A percentile compares a stretch with the other conserved stretches of the same genome.
Evolutionary conservation across 2,329 filamentous ascomycete genomes (phyloP).

Genomic region (Tolypocladium tundrense): DNA sequence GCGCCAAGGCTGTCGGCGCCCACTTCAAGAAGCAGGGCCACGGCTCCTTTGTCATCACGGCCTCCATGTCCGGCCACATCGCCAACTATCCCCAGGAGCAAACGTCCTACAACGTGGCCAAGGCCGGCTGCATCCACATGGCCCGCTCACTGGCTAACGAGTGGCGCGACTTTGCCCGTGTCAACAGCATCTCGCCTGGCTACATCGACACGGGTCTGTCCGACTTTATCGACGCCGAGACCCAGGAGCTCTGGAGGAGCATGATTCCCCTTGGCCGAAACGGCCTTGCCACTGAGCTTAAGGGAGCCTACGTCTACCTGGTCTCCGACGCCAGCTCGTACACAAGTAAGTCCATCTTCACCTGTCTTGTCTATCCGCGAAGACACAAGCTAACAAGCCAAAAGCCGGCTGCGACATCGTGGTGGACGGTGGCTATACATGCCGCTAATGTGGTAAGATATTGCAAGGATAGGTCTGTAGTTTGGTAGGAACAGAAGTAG

Average conservation of each 20-base stretch:
- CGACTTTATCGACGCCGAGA: constrained; percentile 53
- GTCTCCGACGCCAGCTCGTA: constrained; percentile 63
- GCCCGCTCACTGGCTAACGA: constrained; percentile 46
- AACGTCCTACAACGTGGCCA: constrained; percentile 56
- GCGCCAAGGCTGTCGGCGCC: constrained; percentile 51
- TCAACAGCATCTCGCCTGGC: constrained; percentile 56
- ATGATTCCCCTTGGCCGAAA: constrained; percentile 68
- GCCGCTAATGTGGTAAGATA: constrained; percentile 2
- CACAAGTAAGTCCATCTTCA: too few relatives aligned
- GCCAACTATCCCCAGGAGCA: constrained; percentile 62
- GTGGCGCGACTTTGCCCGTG: constrained; percentile 58
- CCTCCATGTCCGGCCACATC: constrained; percentile 61
- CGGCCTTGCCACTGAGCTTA: constrained; percentile 58
- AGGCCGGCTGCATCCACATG: constrained; percentile 42
- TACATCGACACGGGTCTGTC: constrained; percentile 61
- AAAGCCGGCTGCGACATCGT: constrained; percentile 40
- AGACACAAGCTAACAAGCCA: too few relatives aligned
- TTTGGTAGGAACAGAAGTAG: too few relatives aligned
- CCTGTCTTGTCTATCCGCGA: too few relatives aligned
- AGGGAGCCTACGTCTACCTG: constrained; percentile 70
- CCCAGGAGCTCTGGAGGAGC: constrained; percentile 60
- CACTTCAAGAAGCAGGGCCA: constrained; percentile 55
- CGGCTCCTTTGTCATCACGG: constrained; percentile 59
- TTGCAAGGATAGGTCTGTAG: too few relatives aligned
- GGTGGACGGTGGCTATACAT: constrained; percentile 60